Evolutionary conservation across 495 filamentous ascomycete genomes (phyloP).

Genomic region (Jackrogersella minutella): DNA sequence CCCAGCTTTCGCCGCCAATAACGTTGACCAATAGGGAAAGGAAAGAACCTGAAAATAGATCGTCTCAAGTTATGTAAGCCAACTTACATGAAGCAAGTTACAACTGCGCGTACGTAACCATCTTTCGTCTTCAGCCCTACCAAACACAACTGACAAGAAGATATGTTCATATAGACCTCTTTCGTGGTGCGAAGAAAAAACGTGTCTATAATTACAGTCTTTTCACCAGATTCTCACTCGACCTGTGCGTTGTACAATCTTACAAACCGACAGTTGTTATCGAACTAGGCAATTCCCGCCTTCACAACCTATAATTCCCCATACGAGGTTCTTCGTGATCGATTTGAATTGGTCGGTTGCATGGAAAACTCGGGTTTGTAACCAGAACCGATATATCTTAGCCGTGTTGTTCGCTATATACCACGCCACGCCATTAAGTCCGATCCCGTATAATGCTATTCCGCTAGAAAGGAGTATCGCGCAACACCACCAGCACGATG

Average conservation of each 20-base stretch:
- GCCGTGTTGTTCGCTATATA: neutral
- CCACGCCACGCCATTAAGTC: neutral
- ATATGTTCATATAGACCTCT: slow-evolving; percentile 47
- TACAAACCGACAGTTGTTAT: neutral
- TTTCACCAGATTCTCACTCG: neutral
- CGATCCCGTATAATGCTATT: slow-evolving; percentile 18
- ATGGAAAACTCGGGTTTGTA: neutral
- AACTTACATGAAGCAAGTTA: slow-evolving; percentile 8
- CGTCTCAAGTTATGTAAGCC: slow-evolving; percentile 25
- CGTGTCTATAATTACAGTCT: slow-evolving; percentile 43
- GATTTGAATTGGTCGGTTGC: neutral
- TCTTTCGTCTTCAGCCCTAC: slow-evolving; percentile 33
- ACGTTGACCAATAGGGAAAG: slow-evolving; percentile 2
- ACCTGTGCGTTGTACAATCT: neutral
- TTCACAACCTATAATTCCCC: neutral
- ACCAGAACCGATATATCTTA: neutral
- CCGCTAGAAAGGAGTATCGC: slow-evolving; percentile 10
- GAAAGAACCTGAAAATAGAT: slow-evolving; percentile 8
- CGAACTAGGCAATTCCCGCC: neutral
- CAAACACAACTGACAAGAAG: slow-evolving; percentile 9
- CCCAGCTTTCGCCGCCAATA: neutral
- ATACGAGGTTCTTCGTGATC: neutral
- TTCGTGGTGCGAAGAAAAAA: too few relatives aligned
- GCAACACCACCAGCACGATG: slow-evolving; percentile 45
- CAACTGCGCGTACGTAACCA: slow-evolving; percentile 36